Base-by-base conservation (phyloP, 2,329 filamentous ascomycete genomes). In the Akanthomyces uredinophilus region DNA sequence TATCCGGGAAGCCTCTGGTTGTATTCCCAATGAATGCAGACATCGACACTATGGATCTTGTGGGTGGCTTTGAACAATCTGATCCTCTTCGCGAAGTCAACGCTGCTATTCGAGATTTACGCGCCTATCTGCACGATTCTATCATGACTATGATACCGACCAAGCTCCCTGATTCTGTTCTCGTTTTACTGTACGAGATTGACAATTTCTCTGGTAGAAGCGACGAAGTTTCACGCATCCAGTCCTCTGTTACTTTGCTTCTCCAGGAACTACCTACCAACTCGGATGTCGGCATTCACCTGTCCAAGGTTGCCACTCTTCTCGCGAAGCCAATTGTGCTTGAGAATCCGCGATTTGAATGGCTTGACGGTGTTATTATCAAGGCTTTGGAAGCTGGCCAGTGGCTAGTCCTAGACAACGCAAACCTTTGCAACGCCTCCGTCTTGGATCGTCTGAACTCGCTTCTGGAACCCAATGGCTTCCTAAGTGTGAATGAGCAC, bases 341-440 rank as follows among this genome's bases (percentile, higher is more conserved):
- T 27, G 85, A 88, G 24, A 88, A 88, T 65, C 91, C 92, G 24
- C 88, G 89, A 2, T 99, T 99, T 71, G 92, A 96, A 73, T 99
- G 95, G 95, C 86, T 96, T 2, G 94, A 99, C 72, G 95, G 96
- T 62, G 85, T 96, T 53, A 87, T 99, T 49, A 89, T 98, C 53
- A 89, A 92, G 68, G 94, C 95, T 47, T 80, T 98, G 13, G 84
- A 96, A 70, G 81, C 88, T 67, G 95, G 95, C 16, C 85, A 92
- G 64, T 99, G 95, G 95, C 81, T 99, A 20, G 88, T 99, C 13
- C 85, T 99, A 24, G 95, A 99, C 75, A 97, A 99, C 74, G 95
- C 96, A 64, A 99, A 99, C 70, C 83, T 99, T 62, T 99, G 96
- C 77, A 97, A 90, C 70, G 89, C 94, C 27, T 96, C 94, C 7